Evolutionary conservation across 73 alveolate species (phyloP), one percentile per base, ranked within the genome.

Genomic region (Paramecium biaurelia): DNA sequence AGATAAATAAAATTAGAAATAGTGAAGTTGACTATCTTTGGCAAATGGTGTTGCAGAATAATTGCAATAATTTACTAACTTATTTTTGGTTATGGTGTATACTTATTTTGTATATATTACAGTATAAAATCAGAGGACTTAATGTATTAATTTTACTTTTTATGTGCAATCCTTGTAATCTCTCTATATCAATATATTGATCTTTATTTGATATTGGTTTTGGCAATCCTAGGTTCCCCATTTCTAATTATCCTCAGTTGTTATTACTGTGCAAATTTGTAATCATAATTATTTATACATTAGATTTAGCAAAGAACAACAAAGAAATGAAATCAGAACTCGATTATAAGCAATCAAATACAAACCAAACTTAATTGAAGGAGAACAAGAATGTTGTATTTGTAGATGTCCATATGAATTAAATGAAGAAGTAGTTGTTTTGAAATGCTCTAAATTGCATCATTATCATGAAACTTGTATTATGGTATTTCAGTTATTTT

Each of bases 331-430:
- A 34, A 37, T 42, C 18, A 72, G 86, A 72, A 37, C 56, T 18
- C 7, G 86, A 32, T 20, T 72, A 1, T 42, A 38, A 32, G 12
- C 59, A 5, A 35, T 35, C 1, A 72, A 72, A 32, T 72, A 72
- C 20, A 72, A 72, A 72, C 86, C 86, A 35, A 72, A 72, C 10
- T 4, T n/a, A 72, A 72, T 72, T 4, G 58, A 72, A 38, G 86
- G 86, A 3, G 86, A 72, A 28, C n/a, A 34, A 72, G 86, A 72
- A 38, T 72, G 86, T 20, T 28, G 35, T 21, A 72, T 72, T 34
- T 72, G 86, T 37, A 72, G 86, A 72, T 72, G 86, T 72, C 86
- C 90, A 9, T 79, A 79, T 11, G 90, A 79, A 79, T 47, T 79
- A 14, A 42, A 79, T 45, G 90, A 79, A 24, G 30, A 38, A 21